These are phyloP conservation scores for Phytopythium mirpurense DNA, from an alignment of 352 stramenopile genomes.

Conservation along the genomic window DNA sequence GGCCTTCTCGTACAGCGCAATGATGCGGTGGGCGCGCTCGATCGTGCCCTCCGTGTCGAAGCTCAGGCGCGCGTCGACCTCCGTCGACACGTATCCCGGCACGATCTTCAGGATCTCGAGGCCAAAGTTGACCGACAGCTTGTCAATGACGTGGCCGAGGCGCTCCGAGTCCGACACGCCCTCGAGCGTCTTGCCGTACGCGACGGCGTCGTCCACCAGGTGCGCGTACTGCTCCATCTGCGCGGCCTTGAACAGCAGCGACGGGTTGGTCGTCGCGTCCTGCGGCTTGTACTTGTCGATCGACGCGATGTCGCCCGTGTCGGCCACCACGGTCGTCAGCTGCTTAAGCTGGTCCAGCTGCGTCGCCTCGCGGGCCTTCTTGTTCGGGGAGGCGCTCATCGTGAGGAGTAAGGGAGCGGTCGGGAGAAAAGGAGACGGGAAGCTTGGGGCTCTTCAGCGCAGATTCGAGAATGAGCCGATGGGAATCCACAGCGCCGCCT, in stretches of 20 bases:
- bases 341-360: constrained; percentile 95
- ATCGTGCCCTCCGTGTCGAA: constrained; percentile 95
- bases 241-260: constrained; percentile 97
- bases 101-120: constrained; percentile 96
- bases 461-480: constrained; percentile 69
- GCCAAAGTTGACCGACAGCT: constrained; percentile 98
- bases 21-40: constrained; percentile 91
- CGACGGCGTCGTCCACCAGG: constrained; percentile 95
- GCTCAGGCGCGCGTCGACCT: constrained; percentile 97
- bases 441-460: constrained; percentile 33
- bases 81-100: constrained; percentile 97
- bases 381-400: constrained; percentile 60
- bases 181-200: constrained; percentile 85
- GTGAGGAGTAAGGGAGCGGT: constrained; percentile 6
- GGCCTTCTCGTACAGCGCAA: constrained; percentile 95
- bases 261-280: constrained; percentile 99
- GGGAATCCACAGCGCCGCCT: too few relatives aligned
- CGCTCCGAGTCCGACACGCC: constrained; percentile 77
- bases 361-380: constrained; percentile 70
- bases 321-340: constrained; percentile 96
- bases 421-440: constrained; percentile 3
- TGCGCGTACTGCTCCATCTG: constrained; percentile 94
- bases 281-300: constrained; percentile 92
- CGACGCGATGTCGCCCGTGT: constrained; percentile 95
- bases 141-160: constrained; percentile 95